These are phyloP conservation scores for Cenchrus purpureus DNA, from an alignment of 176 grass and related monocot genomes.

Conservation along the genomic window DNA sequence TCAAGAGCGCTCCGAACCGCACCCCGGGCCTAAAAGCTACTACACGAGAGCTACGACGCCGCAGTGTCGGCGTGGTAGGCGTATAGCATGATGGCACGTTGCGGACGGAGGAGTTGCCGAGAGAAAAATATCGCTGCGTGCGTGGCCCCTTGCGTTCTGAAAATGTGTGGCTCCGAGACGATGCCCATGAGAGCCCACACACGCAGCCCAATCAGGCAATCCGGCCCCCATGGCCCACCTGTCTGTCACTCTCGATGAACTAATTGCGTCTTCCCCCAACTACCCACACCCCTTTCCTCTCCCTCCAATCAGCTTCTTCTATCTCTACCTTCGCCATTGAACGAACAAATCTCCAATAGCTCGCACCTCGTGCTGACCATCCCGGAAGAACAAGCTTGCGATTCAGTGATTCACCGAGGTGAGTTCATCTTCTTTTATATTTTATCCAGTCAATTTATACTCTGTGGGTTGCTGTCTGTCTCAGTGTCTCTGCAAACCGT, in stretches of 20 bases:
- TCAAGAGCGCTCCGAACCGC: no score
- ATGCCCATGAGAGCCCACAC: neutral
- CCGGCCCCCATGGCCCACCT: neutral
- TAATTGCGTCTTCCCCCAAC: neutral
- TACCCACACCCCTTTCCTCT: neutral
- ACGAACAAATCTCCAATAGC: neutral
- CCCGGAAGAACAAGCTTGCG: neutral
- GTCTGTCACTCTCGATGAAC: neutral
- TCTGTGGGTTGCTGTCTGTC: neutral
- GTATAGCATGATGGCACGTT: no score
- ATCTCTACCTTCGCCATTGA: neutral
- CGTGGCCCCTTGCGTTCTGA: neutral
- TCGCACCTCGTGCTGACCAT: neutral
- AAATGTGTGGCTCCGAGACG: neutral
- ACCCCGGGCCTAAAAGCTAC: no score
- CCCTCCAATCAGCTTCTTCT: neutral
- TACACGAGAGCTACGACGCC: no score
- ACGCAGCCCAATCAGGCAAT: neutral
- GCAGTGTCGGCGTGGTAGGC: no score
- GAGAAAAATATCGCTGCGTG: neutral
- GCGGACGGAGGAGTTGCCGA: no score
- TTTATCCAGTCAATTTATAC: neutral
- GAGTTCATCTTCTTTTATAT: neutral
- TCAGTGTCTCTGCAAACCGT: neutral
- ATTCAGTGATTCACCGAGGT: neutral